phyloP scores from a whole-genome alignment of 768 basidiomycete genomes.

The Chalciporus pseudorubinellus region DNA sequence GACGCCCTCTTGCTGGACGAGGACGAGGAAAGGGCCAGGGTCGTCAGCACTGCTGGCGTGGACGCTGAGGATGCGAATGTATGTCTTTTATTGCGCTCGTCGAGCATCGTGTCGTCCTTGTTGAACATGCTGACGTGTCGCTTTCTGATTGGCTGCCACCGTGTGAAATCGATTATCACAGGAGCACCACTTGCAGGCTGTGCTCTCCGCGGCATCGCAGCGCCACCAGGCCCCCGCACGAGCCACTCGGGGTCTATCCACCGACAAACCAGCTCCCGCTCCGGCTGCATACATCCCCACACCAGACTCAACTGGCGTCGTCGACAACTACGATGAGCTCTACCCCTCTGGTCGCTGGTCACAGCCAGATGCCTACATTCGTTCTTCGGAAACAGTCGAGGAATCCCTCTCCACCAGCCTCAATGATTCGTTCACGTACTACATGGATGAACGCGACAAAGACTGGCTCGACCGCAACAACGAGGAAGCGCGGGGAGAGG shows the following conservation, averaged over 20 bases:
- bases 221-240: slow-evolving; percentile 41
- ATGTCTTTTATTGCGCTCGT: slow-evolving; percentile 44
- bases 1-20: slow-evolving; percentile 80
- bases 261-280: slow-evolving; percentile 33
- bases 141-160: slow-evolving; percentile 43
- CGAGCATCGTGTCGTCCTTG: slow-evolving; percentile 39
- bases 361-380: slow-evolving; percentile 75
- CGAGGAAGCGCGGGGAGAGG: slow-evolving; percentile 80
- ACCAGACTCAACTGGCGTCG: slow-evolving; percentile 82
- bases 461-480: slow-evolving; percentile 95
- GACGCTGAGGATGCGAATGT: slow-evolving; percentile 94
- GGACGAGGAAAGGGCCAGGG: slow-evolving; percentile 81
- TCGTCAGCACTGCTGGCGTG: slow-evolving; percentile 81
- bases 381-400: slow-evolving; percentile 84
- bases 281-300: slow-evolving; percentile 84
- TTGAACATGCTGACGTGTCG: slow-evolving; percentile 44
- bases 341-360: slow-evolving; percentile 71
- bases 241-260: slow-evolving; percentile 33
- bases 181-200: slow-evolving; percentile 60
- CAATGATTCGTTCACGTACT: slow-evolving; percentile 78
- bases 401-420: slow-evolving; percentile 62
- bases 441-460: slow-evolving; percentile 94
- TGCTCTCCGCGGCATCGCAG: slow-evolving; percentile 53
- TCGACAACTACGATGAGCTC: slow-evolving; percentile 72
- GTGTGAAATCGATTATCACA: slow-evolving; percentile 47